Base-by-base conservation (phyloP, 495 filamentous ascomycete species). In the Xylaria scruposa region DNA sequence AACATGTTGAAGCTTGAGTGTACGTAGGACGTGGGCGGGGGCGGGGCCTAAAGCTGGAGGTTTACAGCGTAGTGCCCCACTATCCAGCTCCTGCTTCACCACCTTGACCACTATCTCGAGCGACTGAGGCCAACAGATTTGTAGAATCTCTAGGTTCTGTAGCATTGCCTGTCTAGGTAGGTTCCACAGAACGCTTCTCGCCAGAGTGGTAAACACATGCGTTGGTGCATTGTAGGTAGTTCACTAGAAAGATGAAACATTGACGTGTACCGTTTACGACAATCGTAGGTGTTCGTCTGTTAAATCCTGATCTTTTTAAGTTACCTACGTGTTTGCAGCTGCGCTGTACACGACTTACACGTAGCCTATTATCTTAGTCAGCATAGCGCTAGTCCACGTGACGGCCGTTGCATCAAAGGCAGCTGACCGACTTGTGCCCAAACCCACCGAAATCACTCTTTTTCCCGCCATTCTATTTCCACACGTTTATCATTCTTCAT, bases 1-100 rank as follows among this genome's bases (percentile, higher is more conserved):
- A 95, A 72, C 70, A 72, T 72, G 64, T 38, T 68, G 70, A 31
- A 36, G 70, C 46, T 60, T 53, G 70, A 59, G 58, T 47, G 69
- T 21, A 56, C 12, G 36, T 26, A 59, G 36, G 40, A 46, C 40
- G 36, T 51, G 44, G 51, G n/a, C 49, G 60, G 56, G 44, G 51
- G 47, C 51, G 49, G 60, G 46, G 60, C 60, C 33, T 69, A 61
- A 49, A 69, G 36, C 33, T 33, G 47, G 38, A 60, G 26, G 53
- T 60, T 47, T 40, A 59, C 66, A 68, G 46, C 36, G 51, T 42
- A 38, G 26, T 56, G 70, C 51, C 67, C 46, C 59, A 40, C 62
- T 70, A 62, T 69, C 44, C 54, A 70, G 44, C 49, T 21, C 74
- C 31, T 75, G 47, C 26, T 47, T 54, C n/a, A 61, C 38, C n/a